These are phyloP conservation scores for Dryadomyces sulphureus DNA, from an alignment of 2,329 filamentous ascomycete genomes.

Conservation along the genomic window DNA sequence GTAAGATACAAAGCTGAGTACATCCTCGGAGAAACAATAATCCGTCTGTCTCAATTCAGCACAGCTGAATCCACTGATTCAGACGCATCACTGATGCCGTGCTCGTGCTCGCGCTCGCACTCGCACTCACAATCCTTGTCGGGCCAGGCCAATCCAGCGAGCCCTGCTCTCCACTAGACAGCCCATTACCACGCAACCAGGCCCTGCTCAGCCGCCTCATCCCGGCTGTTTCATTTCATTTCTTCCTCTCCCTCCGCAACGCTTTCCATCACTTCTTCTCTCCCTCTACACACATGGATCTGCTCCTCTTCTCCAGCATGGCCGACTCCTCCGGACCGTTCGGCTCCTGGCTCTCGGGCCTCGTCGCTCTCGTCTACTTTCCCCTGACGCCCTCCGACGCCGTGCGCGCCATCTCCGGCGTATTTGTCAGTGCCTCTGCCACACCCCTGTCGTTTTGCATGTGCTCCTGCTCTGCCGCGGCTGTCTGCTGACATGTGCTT, in stretches of 20 bases:
- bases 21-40: no score
- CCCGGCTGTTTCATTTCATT: neutral
- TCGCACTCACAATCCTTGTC: no score
- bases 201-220: no score
- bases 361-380: slow-evolving; percentile 9
- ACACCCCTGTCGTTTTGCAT: no score
- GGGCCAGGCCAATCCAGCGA: no score
- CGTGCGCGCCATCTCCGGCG: slow-evolving; percentile 10
- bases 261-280: neutral
- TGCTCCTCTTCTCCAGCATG: slow-evolving; percentile 3
- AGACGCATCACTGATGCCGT: no score
- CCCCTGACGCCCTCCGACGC: slow-evolving; percentile 4
- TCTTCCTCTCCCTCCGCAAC: neutral
- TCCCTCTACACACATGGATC: neutral
- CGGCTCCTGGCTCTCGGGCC: slow-evolving; percentile 5
- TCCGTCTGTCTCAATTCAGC: no score
- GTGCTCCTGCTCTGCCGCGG: neutral
- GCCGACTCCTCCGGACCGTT: slow-evolving; percentile 4
- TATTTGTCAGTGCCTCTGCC: slow-evolving; percentile 8
- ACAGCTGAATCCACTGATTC: no score
- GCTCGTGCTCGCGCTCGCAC: no score
- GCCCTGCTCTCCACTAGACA: no score
- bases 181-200: no score
- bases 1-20: no score
- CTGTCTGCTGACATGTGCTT: neutral